Percentiles rank a stretch among this genome's conserved stretches.
These are phyloP conservation scores for Cercospora zeina DNA, from an alignment of 2,329 filamentous ascomycete genomes.

Conservation along the genomic window DNA sequence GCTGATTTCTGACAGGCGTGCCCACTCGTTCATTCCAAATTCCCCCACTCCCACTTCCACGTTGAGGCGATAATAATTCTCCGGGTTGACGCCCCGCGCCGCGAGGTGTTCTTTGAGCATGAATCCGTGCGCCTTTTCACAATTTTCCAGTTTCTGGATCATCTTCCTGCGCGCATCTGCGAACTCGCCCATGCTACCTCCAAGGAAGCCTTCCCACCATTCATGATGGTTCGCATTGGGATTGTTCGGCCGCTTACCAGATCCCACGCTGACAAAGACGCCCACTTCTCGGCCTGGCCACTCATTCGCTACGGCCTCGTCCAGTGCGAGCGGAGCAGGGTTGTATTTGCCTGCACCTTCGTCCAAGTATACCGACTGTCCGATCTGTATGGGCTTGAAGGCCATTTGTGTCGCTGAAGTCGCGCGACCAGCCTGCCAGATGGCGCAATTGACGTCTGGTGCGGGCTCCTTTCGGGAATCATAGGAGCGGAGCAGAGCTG, in stretches of 20 bases:
- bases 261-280: conserved; percentile 91
- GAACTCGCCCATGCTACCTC: conserved; percentile 69
- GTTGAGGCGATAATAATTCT: conserved; percentile 95
- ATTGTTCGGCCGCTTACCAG: conserved; percentile 76
- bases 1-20: conserved; percentile 89
- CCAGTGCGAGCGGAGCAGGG: conserved; percentile 77
- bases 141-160: conserved; percentile 91
- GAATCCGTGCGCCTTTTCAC: conserved; percentile 82
- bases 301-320: conserved; percentile 88
- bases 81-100: conserved; percentile 72
- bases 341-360: conserved; percentile 92
- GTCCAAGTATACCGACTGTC: conserved; percentile 90
- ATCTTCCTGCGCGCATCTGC: conserved; percentile 83
- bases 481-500: conserved; percentile 80
- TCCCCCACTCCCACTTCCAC: conserved; percentile 95
- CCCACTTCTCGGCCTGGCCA: conserved; percentile 93
- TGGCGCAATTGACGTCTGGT: conserved; percentile 88
- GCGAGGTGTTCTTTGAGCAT: conserved; percentile 79
- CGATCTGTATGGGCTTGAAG: conserved; percentile 93
- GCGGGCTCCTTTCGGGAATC: conserved; percentile 89
- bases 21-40: conserved; percentile 99
- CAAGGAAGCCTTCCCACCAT: conserved; percentile 89
- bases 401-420: conserved; percentile 87
- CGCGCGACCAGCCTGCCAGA: conserved; percentile 96
- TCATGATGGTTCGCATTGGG: conserved; percentile 67